A percentile compares a stretch with the other conserved stretches of the same genome.
Conservation (phyloP, 2,329 filamentous ascomycete species). For the Trichoderma koningii region DNA sequence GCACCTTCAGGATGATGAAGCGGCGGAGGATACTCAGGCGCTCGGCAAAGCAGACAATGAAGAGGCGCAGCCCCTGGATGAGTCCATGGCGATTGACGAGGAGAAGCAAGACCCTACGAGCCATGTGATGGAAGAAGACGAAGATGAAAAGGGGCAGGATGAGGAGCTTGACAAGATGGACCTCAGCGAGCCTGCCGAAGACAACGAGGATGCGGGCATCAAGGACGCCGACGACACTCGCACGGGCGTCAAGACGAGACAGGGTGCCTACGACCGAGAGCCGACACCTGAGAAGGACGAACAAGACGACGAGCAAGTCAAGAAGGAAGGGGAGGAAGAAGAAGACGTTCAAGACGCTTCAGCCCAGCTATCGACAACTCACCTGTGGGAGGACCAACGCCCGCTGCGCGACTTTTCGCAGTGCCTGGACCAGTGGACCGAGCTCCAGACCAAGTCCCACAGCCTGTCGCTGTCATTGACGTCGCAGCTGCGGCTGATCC, state of each 20-base stretch:
- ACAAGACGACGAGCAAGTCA: constrained; percentile 44
- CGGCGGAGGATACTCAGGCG: constrained; percentile 83
- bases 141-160: constrained; percentile 49
- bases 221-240: constrained; percentile 56
- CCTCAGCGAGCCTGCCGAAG: constrained; percentile 38
- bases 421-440: constrained; percentile 76
- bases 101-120: constrained; percentile 57
- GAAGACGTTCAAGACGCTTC: constrained; percentile 56
- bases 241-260: constrained; percentile 61
- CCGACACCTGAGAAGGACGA: constrained; percentile 44
- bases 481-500: constrained; percentile 91
- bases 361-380: constrained; percentile 71
- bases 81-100: constrained; percentile 82
- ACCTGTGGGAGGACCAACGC: constrained; percentile 55
- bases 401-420: constrained; percentile 53
- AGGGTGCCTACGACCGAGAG: constrained; percentile 60
- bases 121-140: constrained; percentile 56
- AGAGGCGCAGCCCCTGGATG: constrained; percentile 80
- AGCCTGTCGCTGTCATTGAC: constrained; percentile 85
- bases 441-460: constrained; percentile 82
- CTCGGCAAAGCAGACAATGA: constrained; percentile 87
- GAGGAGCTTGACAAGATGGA: constrained; percentile 51
- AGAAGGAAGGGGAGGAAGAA: constrained; percentile 42
- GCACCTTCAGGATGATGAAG: constrained; percentile 83
- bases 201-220: constrained; percentile 44